Percentiles rank a stretch among this genome's conserved stretches.
Evolutionary conservation across 371 early-diverging fungal species (phyloP).

Genomic region (Capillidium heterosporum): DNA sequence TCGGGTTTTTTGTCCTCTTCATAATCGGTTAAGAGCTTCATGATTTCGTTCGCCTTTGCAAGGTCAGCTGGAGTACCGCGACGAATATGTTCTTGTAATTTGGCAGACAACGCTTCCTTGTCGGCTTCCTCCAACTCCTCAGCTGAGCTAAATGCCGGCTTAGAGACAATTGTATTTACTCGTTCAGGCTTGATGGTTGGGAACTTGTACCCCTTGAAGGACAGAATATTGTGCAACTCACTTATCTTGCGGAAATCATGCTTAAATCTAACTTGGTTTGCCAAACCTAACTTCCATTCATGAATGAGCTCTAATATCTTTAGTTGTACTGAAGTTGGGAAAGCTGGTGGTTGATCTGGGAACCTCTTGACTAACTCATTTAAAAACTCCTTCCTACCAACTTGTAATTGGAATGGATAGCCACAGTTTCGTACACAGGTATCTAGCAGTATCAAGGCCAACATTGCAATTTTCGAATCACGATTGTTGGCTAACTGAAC

Average conservation of each 20-base stretch:
- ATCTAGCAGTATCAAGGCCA: slow-evolving; percentile 69
- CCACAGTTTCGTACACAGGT: slow-evolving; percentile 93
- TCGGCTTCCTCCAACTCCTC: slow-evolving; percentile 91
- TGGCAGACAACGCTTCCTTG: slow-evolving; percentile 66
- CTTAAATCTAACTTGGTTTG: slow-evolving; percentile 58
- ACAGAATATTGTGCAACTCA: slow-evolving; percentile 76
- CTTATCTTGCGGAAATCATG: slow-evolving; percentile 79
- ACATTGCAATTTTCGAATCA: slow-evolving; percentile 39
- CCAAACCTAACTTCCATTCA: slow-evolving; percentile 78
- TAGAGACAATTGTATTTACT: slow-evolving; percentile 38
- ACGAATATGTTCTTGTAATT: slow-evolving; percentile 90
- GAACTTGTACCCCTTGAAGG: slow-evolving; percentile 76
- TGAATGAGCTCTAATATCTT: slow-evolving; percentile 80
- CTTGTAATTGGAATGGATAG: slow-evolving; percentile 84
- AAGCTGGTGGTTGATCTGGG: slow-evolving; percentile 56
- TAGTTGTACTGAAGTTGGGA: slow-evolving; percentile 43
- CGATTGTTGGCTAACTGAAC: slow-evolving; percentile 55
- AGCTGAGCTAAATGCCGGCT: slow-evolving; percentile 49
- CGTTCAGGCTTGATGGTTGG: slow-evolving; percentile 53
- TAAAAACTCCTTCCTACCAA: slow-evolving; percentile 84
- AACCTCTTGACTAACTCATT: slow-evolving; percentile 81
- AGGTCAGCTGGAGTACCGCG: slow-evolving; percentile 83
- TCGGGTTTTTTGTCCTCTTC: slow-evolving; percentile 14
- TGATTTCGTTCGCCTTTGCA: slow-evolving; percentile 82
- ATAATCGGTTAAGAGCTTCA: slow-evolving; percentile 93